A percentile compares a stretch with the other conserved stretches of the same genome.
Evolutionary conservation across 345 rosid genomes (phyloP).

Genomic region (Eucalyptus shirleyi): DNA sequence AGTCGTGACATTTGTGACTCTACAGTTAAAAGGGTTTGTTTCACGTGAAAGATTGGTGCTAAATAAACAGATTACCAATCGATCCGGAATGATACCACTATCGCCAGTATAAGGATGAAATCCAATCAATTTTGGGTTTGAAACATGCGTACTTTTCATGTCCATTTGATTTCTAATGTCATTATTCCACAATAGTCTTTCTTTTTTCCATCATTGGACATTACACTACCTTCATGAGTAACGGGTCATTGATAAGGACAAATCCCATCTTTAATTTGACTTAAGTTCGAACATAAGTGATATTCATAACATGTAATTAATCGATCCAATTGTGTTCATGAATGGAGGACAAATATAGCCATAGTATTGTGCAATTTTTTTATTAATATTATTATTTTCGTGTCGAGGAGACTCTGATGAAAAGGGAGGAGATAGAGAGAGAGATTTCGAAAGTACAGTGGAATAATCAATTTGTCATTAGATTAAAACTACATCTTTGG

Average conservation of each 20-base stretch:
- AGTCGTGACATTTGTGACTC: no score
- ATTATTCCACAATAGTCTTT: neutral
- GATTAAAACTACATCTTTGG: neutral
- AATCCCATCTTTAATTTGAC: rapidly evolving
- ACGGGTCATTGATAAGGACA: no score
- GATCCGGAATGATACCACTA: neutral
- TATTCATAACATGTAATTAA: neutral
- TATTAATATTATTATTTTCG: neutral
- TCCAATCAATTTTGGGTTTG: neutral
- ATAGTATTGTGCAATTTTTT: rapidly evolving
- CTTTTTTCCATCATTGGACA: no score
- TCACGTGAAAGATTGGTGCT: neutral
- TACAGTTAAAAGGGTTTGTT: rapidly evolving
- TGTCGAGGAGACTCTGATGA: neutral
- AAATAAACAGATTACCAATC: neutral
- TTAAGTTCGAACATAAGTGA: neutral
- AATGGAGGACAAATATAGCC: neutral
- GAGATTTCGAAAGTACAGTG: neutral
- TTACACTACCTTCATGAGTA: no score
- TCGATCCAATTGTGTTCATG: rapidly evolving
- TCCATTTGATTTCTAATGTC: neutral
- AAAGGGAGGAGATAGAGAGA: neutral
- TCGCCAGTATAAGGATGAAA: rapidly evolving
- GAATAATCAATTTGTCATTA: neutral
- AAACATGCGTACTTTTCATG: rapidly evolving